These are phyloP conservation scores for Dioscorea dumetorum DNA, from an alignment of 106 monocot species.

Conservation along the genomic window DNA sequence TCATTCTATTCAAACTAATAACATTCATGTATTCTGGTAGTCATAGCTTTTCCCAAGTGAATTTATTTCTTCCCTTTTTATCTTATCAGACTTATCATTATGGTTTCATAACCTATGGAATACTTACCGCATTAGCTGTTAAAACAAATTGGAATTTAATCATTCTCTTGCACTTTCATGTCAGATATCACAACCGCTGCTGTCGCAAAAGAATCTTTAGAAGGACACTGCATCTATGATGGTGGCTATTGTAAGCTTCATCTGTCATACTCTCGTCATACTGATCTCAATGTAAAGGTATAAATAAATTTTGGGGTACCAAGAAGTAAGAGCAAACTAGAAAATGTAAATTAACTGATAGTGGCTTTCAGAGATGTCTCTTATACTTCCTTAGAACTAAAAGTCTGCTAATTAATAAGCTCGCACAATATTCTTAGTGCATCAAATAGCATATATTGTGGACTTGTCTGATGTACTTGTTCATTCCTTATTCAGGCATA, in stretches of 20 bases:
- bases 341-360: slow-evolving; percentile 1
- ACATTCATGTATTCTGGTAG: background rate
- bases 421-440: background rate
- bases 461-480: background rate
- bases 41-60: background rate
- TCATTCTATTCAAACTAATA: background rate
- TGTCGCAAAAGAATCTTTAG: slow-evolving; percentile 87
- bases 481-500: slow-evolving; percentile 50
- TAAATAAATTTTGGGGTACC: slow-evolving; percentile 28
- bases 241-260: slow-evolving; percentile 99
- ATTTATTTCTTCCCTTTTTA: background rate
- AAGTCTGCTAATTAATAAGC: background rate
- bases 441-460: background rate
- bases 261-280: slow-evolving; percentile 96
- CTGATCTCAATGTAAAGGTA: slow-evolving; percentile 97
- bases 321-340: background rate
- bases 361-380: background rate
- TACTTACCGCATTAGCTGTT: background rate
- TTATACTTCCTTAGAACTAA: background rate
- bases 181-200: slow-evolving; percentile 74
- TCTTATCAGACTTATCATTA: background rate
- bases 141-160: background rate
- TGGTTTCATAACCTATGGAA: too few species aligned
- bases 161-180: background rate
- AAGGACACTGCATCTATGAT: slow-evolving; percentile 99